Base-by-base conservation (phyloP, 768 basidiomycete species). In the Thelephora aurantiotincta region DNA sequence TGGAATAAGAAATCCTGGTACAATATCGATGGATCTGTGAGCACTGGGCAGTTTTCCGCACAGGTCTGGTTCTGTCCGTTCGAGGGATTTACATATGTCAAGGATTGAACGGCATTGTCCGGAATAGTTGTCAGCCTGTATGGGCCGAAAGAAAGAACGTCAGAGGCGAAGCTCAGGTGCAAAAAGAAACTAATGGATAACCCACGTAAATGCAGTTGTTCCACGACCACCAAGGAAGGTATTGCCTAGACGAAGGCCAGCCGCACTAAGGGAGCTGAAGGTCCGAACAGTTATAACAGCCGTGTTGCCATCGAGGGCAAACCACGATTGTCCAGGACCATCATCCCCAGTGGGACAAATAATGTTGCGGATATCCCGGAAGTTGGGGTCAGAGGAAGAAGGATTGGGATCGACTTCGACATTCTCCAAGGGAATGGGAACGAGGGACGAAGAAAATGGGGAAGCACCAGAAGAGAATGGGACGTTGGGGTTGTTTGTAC, bases 1-100 rank as follows among this genome's bases (percentile, higher is more conserved):
- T 71, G 63, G 61, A 98, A 97, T 36, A 96, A 66, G 66, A 96
- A 99, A 63, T 99, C 96, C 62, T 98, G 92, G 60, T 90, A 98
- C 1, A 77, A 72, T 48, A 97, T 64, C 11, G 77, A 72, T 2
- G 84, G 61, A 60, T 96, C 77, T 41, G 78, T 78, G 4, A 78
- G 77, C 35, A 99, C 70, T 0, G 92, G 89, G 61, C 96, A 99
- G 18, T 70, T 65, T 45, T 73, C 65, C 7, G 79, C 69, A 64
- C 96, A 99, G 0, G 89, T 87, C 52, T 68, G 63, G 54, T 83
- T 88, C 57, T 82, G 68, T 36, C 81, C 79, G 11, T 81, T 84
- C 0, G 68, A 62, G 0, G 87, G 82, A 60, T 98, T 85, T 30
- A 83, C 60, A 59, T 83, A 98, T 26, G 74, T 73, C 51, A 99